Percentiles rank a stretch among this genome's conserved stretches.
phyloP scores from a whole-genome alignment of 2,329 filamentous ascomycete genomes.

The Arthrocladium fulminans region DNA sequence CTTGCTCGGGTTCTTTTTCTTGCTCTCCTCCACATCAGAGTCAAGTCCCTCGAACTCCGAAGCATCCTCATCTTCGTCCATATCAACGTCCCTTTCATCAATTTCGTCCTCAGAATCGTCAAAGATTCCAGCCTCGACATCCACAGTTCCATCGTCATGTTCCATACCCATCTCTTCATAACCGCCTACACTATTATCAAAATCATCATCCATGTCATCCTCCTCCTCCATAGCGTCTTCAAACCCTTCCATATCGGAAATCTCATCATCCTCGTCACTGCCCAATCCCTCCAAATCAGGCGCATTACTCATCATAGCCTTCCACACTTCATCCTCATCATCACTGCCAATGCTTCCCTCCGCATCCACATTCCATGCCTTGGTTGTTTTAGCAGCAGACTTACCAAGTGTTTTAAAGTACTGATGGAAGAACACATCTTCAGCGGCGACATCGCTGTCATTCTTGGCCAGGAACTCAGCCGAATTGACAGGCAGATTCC shows the following conservation, averaged over 20 bases:
- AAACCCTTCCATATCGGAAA: slow-evolving; percentile 39
- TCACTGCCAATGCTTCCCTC: slow-evolving; percentile 47
- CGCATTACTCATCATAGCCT: slow-evolving; percentile 72
- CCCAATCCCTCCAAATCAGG: slow-evolving; percentile 63
- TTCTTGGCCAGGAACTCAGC: slow-evolving; percentile 88
- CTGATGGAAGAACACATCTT: slow-evolving; percentile 96
- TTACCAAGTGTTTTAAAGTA: slow-evolving; percentile 78
- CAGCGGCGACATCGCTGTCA: slow-evolving; percentile 73
- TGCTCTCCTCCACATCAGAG: slow-evolving; percentile 26
- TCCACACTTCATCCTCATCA: slow-evolving; percentile 77
- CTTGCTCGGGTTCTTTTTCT: slow-evolving; percentile 34
- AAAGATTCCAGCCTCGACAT: slow-evolving; percentile 19
- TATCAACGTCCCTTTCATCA: slow-evolving; percentile 43
- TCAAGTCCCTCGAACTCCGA: slow-evolving; percentile 24
- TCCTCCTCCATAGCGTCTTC: slow-evolving; percentile 38
- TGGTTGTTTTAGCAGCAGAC: slow-evolving; percentile 44
- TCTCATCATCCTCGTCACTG: slow-evolving; percentile 51
- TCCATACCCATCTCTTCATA: slow-evolving; percentile 32
- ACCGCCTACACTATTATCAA: slow-evolving; percentile 35
- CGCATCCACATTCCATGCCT: slow-evolving; percentile 32
- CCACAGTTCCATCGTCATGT: slow-evolving; percentile 21
- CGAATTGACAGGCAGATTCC: slow-evolving; percentile 61
- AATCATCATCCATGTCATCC: slow-evolving; percentile 17
- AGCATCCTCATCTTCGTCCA: slow-evolving; percentile 33
- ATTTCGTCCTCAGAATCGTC: slow-evolving; percentile 39